phyloP scores from a whole-genome alignment of 352 stramenopile genomes.

The Globisporangium parvum region DNA sequence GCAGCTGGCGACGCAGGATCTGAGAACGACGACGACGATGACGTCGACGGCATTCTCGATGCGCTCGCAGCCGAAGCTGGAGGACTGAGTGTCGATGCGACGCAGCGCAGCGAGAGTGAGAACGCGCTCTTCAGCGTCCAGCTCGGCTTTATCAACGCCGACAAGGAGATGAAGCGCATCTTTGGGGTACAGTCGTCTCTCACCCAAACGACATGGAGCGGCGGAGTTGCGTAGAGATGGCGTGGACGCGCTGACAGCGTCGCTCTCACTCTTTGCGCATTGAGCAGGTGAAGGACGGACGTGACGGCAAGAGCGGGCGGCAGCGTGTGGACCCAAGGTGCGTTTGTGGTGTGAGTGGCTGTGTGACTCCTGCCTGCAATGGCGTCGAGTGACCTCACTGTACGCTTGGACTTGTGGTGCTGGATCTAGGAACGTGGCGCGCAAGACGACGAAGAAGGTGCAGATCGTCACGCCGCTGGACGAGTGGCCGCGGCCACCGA shows the following conservation, averaged over 20 bases:
- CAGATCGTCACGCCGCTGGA: slow-evolving; percentile 70
- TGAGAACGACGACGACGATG: slow-evolving; percentile 24
- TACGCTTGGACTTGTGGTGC: neutral
- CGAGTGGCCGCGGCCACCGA: slow-evolving; percentile 79
- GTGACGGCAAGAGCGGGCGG: slow-evolving; percentile 28
- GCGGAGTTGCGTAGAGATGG: neutral
- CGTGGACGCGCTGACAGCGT: neutral
- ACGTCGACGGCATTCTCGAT: slow-evolving; percentile 69
- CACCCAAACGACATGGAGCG: neutral
- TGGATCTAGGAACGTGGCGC: slow-evolving; percentile 37
- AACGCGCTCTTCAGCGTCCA: slow-evolving; percentile 66
- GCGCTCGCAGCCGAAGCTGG: slow-evolving; percentile 39
- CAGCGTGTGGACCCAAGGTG: slow-evolving; percentile 62
- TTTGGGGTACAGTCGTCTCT: slow-evolving; percentile 51
- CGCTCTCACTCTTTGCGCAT: neutral
- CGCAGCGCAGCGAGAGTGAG: slow-evolving; percentile 31
- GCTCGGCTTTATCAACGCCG: slow-evolving; percentile 70
- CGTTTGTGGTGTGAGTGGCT: neutral
- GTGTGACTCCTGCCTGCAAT: neutral
- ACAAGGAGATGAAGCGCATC: slow-evolving; percentile 88
- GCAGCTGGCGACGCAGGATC: slow-evolving; percentile 10
- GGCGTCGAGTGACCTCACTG: neutral
- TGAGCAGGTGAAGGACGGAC: slow-evolving; percentile 54
- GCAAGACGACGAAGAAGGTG: slow-evolving; percentile 68
- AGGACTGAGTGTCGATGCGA: slow-evolving; percentile 31